Conservation (phyloP, 1,139 yeast species). For the Ashbya aceris region DNA sequence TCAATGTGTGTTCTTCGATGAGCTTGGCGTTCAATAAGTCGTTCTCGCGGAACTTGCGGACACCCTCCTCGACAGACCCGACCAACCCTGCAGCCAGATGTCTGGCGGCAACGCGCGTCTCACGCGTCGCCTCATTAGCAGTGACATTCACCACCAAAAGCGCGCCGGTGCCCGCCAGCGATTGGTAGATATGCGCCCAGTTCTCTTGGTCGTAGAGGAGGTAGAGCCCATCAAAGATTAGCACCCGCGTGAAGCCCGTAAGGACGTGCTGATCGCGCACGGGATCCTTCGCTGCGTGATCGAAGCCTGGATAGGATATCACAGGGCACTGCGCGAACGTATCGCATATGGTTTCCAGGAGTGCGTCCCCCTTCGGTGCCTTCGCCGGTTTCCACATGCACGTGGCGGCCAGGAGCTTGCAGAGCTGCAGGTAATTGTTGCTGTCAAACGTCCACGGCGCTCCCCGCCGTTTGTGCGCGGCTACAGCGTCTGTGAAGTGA, state of each 20-base stretch:
- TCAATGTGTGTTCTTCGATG: conserved; percentile 38
- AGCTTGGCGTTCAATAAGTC: conserved; percentile 61
- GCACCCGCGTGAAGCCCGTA: conserved; percentile 35
- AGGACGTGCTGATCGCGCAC: conserved; percentile 39
- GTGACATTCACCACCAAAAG: conserved; percentile 28
- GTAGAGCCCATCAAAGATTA: conserved; percentile 59
- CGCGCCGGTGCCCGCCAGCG: conserved; percentile 16
- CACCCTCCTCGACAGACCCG: conserved; percentile 46
- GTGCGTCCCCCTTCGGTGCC: conserved; percentile 4
- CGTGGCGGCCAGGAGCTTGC: conserved; percentile 22
- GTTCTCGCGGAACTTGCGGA: conserved; percentile 52
- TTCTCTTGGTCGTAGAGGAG: conserved; percentile 40
- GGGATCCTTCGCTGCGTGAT: conserved; percentile 62
- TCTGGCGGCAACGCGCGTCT: conserved; percentile 55
- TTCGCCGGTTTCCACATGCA: conserved; percentile 13
- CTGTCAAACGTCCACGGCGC: conserved; percentile 82
- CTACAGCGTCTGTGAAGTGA: conserved; percentile 42
- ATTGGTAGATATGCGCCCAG: conserved; percentile 40
- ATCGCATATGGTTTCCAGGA: conserved; percentile 13
- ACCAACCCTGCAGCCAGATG: conserved; percentile 68
- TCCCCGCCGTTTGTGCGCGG: conserved; percentile 62
- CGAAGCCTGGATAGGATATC: conserved; percentile 61
- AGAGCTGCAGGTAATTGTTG: conserved; percentile 35
- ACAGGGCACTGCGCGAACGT: conserved; percentile 27
- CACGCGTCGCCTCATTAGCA: conserved; percentile 39